These are phyloP conservation scores for Lactifluus hygrophoroides DNA, from an alignment of 768 basidiomycete species.

Conservation along the genomic window DNA sequence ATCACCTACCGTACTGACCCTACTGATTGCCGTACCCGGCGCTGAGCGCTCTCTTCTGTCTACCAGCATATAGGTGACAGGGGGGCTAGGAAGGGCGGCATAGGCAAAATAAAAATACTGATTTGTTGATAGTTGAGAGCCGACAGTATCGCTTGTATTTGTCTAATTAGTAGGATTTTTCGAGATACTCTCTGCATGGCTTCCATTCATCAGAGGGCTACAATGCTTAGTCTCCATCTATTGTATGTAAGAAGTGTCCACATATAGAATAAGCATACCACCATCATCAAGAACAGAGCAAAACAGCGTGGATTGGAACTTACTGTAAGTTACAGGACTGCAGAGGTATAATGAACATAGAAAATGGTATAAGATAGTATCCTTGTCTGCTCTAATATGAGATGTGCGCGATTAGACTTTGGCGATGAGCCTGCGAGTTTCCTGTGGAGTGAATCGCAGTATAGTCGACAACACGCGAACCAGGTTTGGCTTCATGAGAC, in stretches of 20 bases:
- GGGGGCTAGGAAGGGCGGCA: slow-evolving; percentile 24
- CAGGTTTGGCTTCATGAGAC: slow-evolving; percentile 60
- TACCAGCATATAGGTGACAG: slow-evolving; percentile 23
- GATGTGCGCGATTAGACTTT: slow-evolving; percentile 47
- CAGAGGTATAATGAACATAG: not conserved
- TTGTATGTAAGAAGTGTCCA: not conserved
- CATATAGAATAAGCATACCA: not conserved
- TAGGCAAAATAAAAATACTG: too few species aligned
- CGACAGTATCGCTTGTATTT: not conserved
- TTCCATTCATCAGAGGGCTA: not conserved
- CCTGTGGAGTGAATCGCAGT: slow-evolving; percentile 89
- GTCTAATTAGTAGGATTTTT: not conserved
- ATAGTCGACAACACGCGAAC: slow-evolving; percentile 89
- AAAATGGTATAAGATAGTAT: not conserved
- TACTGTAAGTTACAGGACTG: slow-evolving; percentile 1
- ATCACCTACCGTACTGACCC: slow-evolving; percentile 19
- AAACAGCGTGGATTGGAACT: not conserved
- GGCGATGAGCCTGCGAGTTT: slow-evolving; percentile 79
- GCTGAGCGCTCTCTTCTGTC: slow-evolving; percentile 22
- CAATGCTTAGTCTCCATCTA: not conserved
- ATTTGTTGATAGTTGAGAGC: not conserved
- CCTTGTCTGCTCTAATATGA: not conserved
- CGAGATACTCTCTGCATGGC: too few species aligned
- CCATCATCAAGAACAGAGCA: not conserved
- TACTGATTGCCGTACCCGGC: slow-evolving; percentile 5